These are phyloP conservation scores for Kwoniella dejecticola DNA, from an alignment of 768 basidiomycete species.

Conservation along the genomic window DNA sequence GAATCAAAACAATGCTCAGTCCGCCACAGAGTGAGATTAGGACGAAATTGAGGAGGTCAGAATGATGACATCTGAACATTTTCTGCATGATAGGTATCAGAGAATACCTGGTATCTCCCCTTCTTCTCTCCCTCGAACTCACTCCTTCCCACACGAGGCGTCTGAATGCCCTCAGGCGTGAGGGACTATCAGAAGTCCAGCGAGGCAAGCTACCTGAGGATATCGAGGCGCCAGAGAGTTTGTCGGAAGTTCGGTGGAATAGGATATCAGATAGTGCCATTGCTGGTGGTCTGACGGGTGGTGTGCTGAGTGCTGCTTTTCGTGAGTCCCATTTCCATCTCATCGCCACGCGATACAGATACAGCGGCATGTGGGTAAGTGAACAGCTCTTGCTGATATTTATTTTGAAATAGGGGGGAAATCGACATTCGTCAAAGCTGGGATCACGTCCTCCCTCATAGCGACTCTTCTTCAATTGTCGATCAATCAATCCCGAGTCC, in stretches of 20 bases:
- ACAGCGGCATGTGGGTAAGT: no score
- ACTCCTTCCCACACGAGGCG: constrained; percentile 59
- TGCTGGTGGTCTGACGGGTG: constrained; percentile 72
- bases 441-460: constrained; percentile 63
- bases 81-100: constrained; percentile 62
- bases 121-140: constrained; percentile 60
- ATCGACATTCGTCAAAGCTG: constrained; percentile 64
- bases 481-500: constrained; percentile 69
- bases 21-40: no score
- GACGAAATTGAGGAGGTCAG: no score
- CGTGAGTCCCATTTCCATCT: constrained; percentile 3
- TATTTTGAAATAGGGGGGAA: constrained; percentile 62
- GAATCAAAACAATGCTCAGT: no score
- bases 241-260: constrained; percentile 63
- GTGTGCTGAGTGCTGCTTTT: constrained; percentile 58
- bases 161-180: constrained; percentile 7
- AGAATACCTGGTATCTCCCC: constrained; percentile 73
- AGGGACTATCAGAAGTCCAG: constrained; percentile 9
- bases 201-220: constrained; percentile 24
- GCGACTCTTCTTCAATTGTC: constrained; percentile 68
- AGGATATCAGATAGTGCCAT: constrained; percentile 71
- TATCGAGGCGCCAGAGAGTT: constrained; percentile 21
- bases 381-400: not conserved
- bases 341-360: no score
- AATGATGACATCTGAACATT: no score